Conservation (phyloP, 1,284 basidiomycete genomes). For the Cerioporus squamosus region DNA sequence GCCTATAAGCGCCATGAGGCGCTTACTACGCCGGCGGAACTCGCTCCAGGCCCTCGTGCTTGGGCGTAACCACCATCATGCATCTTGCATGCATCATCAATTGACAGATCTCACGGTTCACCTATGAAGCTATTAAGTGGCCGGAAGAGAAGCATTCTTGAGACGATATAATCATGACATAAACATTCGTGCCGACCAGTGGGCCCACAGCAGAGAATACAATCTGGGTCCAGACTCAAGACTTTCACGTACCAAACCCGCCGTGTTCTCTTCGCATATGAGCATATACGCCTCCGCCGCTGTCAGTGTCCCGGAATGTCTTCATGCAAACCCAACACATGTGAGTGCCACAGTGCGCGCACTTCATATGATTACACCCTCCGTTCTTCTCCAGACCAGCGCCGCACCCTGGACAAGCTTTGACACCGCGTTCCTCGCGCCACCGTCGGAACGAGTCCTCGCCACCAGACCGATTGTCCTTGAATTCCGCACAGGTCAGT, state of each 20-base stretch:
- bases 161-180: too few species aligned
- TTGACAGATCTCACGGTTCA: too few species aligned
- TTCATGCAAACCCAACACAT: constrained; percentile 29
- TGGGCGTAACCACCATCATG: too few species aligned
- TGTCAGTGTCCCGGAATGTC: constrained; percentile 19
- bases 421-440: constrained; percentile 36
- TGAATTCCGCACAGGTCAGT: constrained; percentile 33
- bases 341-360: constrained; percentile 20
- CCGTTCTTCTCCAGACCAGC: constrained; percentile 39
- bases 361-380: constrained; percentile 28
- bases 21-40: too few species aligned
- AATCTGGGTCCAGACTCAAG: too few species aligned
- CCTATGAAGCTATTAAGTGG: too few species aligned
- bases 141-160: too few species aligned
- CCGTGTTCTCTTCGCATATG: constrained; percentile 24
- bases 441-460: constrained; percentile 31
- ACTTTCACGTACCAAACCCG: constrained; percentile 5
- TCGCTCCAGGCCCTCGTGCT: too few species aligned
- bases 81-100: too few species aligned
- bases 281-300: constrained; percentile 19
- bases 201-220: too few species aligned
- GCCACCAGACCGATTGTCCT: constrained; percentile 26
- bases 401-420: constrained; percentile 39
- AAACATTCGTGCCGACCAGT: too few species aligned
- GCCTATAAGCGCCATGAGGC: too few species aligned